Conservation (phyloP, 2,329 filamentous ascomycete genomes). For the Colletotrichum eremochloae region DNA sequence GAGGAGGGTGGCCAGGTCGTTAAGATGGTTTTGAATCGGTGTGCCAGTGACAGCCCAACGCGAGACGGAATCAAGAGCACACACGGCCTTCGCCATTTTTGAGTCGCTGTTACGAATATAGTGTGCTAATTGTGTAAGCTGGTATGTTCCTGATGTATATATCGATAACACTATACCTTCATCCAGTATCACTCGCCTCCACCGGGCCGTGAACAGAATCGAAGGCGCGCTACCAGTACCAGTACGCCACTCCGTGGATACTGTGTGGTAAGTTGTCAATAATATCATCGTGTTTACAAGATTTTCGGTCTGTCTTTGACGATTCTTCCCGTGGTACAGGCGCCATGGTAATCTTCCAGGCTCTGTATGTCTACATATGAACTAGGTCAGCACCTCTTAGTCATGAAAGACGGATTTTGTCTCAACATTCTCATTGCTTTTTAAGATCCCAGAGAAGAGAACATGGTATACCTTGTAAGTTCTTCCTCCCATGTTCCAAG, state of each 20-base stretch:
- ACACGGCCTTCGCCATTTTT: conserved; percentile 53
- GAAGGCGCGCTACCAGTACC: conserved; percentile 26
- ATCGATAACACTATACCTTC: conserved; percentile 49
- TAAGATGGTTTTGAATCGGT: conserved; percentile 61
- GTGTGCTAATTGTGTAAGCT: conserved; percentile 51
- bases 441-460: too few relatives aligned
- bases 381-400: too few relatives aligned
- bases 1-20: conserved; percentile 58
- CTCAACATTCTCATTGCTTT: too few relatives aligned
- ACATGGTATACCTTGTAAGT: conserved; percentile 19
- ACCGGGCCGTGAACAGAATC: conserved; percentile 51
- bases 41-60: conserved; percentile 65
- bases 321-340: conserved; percentile 50
- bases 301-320: conserved; percentile 25
- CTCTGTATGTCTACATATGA: conserved; percentile 44
- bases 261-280: conserved; percentile 58
- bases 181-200: conserved; percentile 57
- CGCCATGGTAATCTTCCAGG: conserved; percentile 44
- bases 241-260: conserved; percentile 52
- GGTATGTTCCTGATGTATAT: background rate
- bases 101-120: conserved; percentile 54
- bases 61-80: conserved; percentile 51
- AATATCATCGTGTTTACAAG: conserved; percentile 37
- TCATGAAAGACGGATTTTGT: too few relatives aligned
- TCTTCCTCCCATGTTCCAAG: conserved; percentile 57